Percentiles rank a stretch among this genome's conserved stretches.
Evolutionary conservation across 2,329 filamentous ascomycete species (phyloP).

Genomic region (Dactylellina haptotyla): DNA sequence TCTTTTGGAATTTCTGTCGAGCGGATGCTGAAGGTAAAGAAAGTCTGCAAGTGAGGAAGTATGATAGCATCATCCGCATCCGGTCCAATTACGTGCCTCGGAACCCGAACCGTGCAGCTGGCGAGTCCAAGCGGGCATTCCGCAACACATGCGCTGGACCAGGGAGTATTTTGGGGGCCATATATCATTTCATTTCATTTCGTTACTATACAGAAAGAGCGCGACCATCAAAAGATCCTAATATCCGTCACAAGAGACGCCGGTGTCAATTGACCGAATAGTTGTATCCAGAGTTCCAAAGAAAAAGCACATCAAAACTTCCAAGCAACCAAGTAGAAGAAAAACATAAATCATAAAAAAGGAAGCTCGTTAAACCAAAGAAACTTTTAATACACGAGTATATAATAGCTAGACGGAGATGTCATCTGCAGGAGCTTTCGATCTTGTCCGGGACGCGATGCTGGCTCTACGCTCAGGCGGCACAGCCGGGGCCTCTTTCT

Average conservation of each 20-base stretch:
- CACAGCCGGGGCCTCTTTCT: conserved; percentile 17
- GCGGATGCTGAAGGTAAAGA: no score
- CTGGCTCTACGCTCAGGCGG: conserved; percentile 28
- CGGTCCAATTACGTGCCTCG: conserved; percentile 43
- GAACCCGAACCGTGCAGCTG: not conserved
- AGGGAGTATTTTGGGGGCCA: no score
- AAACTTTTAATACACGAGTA: no score
- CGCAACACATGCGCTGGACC: no score
- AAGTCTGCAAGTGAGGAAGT: no score
- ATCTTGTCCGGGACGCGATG: conserved; percentile 34
- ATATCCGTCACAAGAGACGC: conserved; percentile 26
- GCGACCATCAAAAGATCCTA: not conserved
- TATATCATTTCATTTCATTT: conserved; percentile 3
- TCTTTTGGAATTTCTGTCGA: no score
- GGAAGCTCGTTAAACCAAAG: not conserved
- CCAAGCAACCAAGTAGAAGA: not conserved
- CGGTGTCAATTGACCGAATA: not conserved
- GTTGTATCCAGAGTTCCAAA: conserved; percentile 2
- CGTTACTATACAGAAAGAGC: conserved; percentile 27
- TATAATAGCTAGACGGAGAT: conserved; percentile 19
- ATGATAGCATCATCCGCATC: not conserved
- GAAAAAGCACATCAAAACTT: not conserved
- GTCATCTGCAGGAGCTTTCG: conserved; percentile 32
- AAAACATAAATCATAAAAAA: not conserved
- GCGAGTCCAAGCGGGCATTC: no score